Percentiles rank a stretch among this genome's conserved stretches.
phyloP scores from a whole-genome alignment of 495 filamentous ascomycete genomes.

The Penicillium soppii region DNA sequence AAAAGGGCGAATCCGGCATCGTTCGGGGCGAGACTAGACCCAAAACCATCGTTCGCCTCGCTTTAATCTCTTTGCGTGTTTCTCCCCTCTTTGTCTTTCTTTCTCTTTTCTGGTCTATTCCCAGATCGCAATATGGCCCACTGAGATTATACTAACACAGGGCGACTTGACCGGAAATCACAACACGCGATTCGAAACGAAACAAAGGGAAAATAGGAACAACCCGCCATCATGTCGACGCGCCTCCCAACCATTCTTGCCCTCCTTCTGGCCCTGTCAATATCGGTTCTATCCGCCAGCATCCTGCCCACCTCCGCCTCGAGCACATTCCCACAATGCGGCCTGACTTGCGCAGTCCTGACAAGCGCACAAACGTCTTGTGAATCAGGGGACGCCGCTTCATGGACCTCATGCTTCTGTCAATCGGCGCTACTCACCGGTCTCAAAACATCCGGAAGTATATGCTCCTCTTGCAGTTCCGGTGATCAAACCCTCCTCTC shows the following conservation, averaged over 20 bases:
- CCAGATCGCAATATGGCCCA: not conserved
- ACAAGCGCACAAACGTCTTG: conserved; percentile 46
- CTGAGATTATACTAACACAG: not conserved
- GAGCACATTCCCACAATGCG: conserved; percentile 49
- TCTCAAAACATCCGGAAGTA: conserved; percentile 38
- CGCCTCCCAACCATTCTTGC: not conserved
- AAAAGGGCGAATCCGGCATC: not conserved
- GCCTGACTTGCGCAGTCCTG: conserved; percentile 44
- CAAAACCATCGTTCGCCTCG: not conserved
- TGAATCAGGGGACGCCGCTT: conserved; percentile 28
- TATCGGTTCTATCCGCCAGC: conserved; percentile 19
- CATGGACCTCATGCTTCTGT: conserved; percentile 58
- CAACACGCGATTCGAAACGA: not conserved
- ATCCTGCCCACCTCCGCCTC: conserved; percentile 35
- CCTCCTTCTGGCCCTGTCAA: not conserved
- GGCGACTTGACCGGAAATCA: not conserved
- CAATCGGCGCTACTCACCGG: conserved; percentile 41
- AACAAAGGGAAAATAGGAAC: too few species aligned
- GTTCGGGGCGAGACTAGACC: conserved; percentile 6
- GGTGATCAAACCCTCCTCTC: conserved; percentile 40
- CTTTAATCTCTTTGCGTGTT: not conserved
- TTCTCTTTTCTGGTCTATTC: too few species aligned
- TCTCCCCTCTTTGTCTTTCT: not conserved
- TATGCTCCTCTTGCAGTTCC: conserved; percentile 32
- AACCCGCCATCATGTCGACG: not conserved